Evolutionary conservation across 2,329 filamentous ascomycete genomes (phyloP), one percentile per base, ranked within the genome.

Genomic region (Fonsecaea monophora): DNA sequence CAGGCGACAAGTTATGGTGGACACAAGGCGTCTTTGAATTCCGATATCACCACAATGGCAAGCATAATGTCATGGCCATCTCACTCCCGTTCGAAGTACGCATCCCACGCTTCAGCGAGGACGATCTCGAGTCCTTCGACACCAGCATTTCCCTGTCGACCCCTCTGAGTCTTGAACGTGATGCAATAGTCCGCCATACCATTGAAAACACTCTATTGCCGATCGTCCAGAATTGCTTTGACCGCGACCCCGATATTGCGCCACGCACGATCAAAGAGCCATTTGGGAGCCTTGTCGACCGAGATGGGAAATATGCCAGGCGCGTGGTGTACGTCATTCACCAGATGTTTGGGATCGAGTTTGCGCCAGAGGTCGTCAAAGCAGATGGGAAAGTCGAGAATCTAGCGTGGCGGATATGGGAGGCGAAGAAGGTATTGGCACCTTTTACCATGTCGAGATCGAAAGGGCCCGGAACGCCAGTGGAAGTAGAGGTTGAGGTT

Each of bases 1-100:
- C 89, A 9, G 94, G 95, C 56, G 94, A 98, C 81, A 97, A 96
- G 80, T 85, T 97, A 2, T 99, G 92, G 90, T 99, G 95, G 95
- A 96, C 91, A 0, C 91, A 94, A 68, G 95, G 95, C 62, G 91
- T 96, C 2, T 99, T 97, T 75, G 95, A 99, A 76, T 96, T 99
- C 82, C 89, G 95, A 48, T 97, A 97, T 80, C 95, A 99, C 79
- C 95, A 99, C 79, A 90, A 92, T 72, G 93, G 93, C 64, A 91
- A 90, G 74, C 93, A 99, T 80, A 92, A 91, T 72, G 94, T 96
- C 75, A 95, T 99, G 91, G 88, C 92, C 18, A 91, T 98, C 68
- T 97, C 94, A 4, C 87, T 92, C 72, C 94, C 95, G 0, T 99
- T 99, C 74, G 94, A 97, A 78, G 90, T 98, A 64, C 88, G 89